Evolutionary conservation across 2,329 filamentous ascomycete species (phyloP).

Genomic region (Diaporthe sp.): DNA sequence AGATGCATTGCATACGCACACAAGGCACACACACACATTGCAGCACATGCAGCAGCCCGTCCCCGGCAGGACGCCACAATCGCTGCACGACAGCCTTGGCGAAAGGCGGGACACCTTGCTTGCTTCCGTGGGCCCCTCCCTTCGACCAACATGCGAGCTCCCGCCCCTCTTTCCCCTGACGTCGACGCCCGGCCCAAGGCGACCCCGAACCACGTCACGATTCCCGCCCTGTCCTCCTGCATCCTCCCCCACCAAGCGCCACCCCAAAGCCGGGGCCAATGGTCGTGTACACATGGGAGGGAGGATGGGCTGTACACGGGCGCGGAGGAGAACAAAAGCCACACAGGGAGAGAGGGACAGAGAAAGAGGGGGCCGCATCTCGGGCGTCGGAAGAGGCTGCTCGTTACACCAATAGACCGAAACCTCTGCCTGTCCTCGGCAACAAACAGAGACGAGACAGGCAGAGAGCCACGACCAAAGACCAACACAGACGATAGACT

Average conservation of each 20-base stretch:
- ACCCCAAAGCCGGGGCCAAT: neutral
- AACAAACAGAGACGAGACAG: too few relatives aligned
- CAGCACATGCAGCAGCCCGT: neutral
- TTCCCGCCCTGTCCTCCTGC: neutral
- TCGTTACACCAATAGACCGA: slow-evolving; percentile 14
- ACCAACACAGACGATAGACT: slow-evolving; percentile 27
- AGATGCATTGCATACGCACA: slow-evolving; percentile 7
- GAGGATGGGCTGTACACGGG: slow-evolving; percentile 27
- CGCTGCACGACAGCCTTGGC: slow-evolving; percentile 28
- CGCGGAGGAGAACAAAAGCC: neutral
- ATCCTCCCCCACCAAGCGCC: neutral
- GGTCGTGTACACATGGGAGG: slow-evolving; percentile 19
- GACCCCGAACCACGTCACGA: neutral
- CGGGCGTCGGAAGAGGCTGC: slow-evolving; percentile 16
- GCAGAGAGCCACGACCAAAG: too few relatives aligned
- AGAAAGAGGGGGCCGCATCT: neutral
- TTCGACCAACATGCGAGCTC: neutral
- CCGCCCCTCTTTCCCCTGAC: slow-evolving; percentile 1
- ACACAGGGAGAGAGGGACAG: neutral
- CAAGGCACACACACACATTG: neutral
- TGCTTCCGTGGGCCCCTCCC: neutral
- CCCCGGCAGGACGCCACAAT: slow-evolving; percentile 17
- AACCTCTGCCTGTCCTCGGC: too few relatives aligned
- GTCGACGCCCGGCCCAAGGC: neutral
- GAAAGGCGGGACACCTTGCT: slow-evolving; percentile 3